Base-by-base conservation (phyloP, 2,329 filamentous ascomycete genomes). In the Fusarium algeriense region DNA sequence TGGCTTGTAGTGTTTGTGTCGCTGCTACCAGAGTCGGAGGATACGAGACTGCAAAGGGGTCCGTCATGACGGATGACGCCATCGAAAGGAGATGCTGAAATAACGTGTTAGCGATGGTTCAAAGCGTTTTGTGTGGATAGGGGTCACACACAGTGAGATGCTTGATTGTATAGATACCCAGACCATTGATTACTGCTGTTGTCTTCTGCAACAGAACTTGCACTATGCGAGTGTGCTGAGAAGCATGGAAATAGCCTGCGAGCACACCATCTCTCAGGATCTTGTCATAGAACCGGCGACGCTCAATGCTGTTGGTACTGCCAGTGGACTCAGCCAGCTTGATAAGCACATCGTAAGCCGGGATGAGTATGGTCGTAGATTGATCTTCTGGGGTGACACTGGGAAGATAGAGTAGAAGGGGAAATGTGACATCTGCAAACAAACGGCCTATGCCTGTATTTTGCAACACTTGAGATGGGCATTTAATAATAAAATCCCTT, bases 401-500 rank as follows among this genome's bases (percentile, higher is more conserved):
- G 1, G 95, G 95, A 9, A 97, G 85, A 74, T 90, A 93, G 11
- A 91, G 85, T n/a, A 97, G 86, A 38, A 90, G 89, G 1, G 93
- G 92, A 70, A 91, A 86, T 4, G 93, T 81, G 6, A 90, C 88
- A 23, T 93, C 88, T 75, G 91, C 87, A 67, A 95, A 91, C 30
- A 95, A 87, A 17, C 85, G 81, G 26, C 86, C 87, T 11, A 95
- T 87, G 2, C 92, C 92, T 0, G 90, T 92, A 48, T 85, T 84
- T 15, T 79, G 79, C 46, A 95, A 84, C 4, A 91, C 83, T 7
- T 80, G 76, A 3, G 81, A 69, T 1, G 89, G 86, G 45, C 89
- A 88, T 54, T 83, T 85, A 14, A 78, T 67, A 41, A 94, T 83
- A 62, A 95, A 88, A 0, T 76, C 56, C 2, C 78, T 72, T 5